Conservation (phyloP, 148 eudicot genomes). For the Rhododendron henanense region DNA sequence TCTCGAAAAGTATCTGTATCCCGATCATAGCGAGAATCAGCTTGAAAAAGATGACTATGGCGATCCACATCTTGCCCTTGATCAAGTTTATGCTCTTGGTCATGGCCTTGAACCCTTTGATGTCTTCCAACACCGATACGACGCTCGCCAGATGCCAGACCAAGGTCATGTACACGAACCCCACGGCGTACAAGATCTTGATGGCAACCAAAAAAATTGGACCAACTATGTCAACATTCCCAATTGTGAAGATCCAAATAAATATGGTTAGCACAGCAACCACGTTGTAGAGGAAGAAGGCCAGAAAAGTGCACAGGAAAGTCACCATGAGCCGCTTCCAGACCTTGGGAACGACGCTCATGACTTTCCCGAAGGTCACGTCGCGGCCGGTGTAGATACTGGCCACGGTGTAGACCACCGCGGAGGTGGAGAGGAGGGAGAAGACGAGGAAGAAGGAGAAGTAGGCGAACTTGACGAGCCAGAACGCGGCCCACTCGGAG, state of each 20-base stretch:
- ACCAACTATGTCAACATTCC: background rate
- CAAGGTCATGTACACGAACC: constrained; percentile 16
- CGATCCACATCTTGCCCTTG: no score
- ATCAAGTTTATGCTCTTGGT: no score
- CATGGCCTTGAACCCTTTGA: constrained; percentile 24
- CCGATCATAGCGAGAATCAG: no score
- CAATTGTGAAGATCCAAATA: no score
- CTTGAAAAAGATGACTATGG: no score
- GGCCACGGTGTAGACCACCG: constrained; percentile 29
- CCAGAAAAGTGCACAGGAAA: background rate
- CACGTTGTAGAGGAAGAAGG: no score
- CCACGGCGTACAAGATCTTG: background rate
- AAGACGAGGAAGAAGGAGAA: constrained; percentile 16
- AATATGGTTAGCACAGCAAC: no score
- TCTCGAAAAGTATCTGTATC: no score
- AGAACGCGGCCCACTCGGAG: no score
- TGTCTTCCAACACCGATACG: constrained; percentile 24
- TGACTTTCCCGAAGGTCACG: constrained; percentile 13
- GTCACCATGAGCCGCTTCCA: constrained; percentile 32
- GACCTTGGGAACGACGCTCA: constrained; percentile 30
- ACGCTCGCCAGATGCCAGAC: constrained; percentile 33
- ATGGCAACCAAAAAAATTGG: background rate
- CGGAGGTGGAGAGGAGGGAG: constrained; percentile 33
- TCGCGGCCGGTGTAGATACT: constrained; percentile 22
- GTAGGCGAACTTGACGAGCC: background rate